Base-by-base conservation (phyloP, 2,329 filamentous ascomycete genomes). In the Fusarium algeriense region DNA sequence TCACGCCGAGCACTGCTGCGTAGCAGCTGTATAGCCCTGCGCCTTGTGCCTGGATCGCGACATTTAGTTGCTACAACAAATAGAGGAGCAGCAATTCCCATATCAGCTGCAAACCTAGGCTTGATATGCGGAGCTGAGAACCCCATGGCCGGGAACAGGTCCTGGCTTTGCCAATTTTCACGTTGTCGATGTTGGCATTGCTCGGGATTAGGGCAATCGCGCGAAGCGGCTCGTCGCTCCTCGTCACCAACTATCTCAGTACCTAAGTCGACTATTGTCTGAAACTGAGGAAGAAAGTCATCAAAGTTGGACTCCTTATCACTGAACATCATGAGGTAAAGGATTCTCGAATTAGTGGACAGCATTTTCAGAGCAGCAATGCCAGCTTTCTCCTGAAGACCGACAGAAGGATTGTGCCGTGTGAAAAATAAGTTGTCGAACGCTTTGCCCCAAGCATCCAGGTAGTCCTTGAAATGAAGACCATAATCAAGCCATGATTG, bases 21-120 rank as follows among this genome's bases (percentile, higher is more conserved):
- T 60, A 92, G 80, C 40, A 92, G 78, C 76, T 88, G 84, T 44
- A 92, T 89, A 11, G 90, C 90, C 68, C 88, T 86, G 20, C 88
- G 83, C 23, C 90, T 86, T 37, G 87, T 83, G 3, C 81, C 71
- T 0, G 86, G 84, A 65, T 91, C 86, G 14, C 89, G 85, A 74
- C 90, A 92, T 75, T 91, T 91, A 10, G 88, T 91, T 10, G 88
- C 90, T n/a, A 90, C 87, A 8, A 91, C 85, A 69, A 89, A 92
- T 2, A 92, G 83, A 1, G 89, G 88, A 6, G 89, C 87, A 7
- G 92, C 85, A 59, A 92, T 88, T 20, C 90, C 90, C 14, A 90
- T 79, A 54, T 91, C 89, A 28, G 90, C 86, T 45, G 88, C 89
- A 77, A 92, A 92, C 71, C 86, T 88, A 3, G 88, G 86, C 76